Evolutionary conservation across 108 stramenopile species (phyloP).

Genomic region (Bacterosira constricta): DNA sequence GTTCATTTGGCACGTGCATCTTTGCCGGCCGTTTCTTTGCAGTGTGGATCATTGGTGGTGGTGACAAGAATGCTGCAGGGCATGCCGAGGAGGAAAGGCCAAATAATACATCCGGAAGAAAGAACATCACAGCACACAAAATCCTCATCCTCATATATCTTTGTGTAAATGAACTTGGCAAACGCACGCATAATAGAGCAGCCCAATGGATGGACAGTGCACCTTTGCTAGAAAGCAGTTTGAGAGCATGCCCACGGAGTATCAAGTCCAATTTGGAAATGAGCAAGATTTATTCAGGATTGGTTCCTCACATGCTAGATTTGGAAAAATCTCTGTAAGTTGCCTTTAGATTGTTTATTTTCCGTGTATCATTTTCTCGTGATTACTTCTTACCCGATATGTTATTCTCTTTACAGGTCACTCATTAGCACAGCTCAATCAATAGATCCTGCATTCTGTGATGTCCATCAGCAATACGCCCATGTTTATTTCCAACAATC

Average conservation of each 20-base stretch:
- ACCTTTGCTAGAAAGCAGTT: conserved; percentile 59
- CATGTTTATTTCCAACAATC: conserved; percentile 71
- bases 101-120: not conserved
- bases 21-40: conserved; percentile 47
- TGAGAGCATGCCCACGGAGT: conserved; percentile 72
- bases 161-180: conserved; percentile 17
- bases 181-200: conserved; percentile 51
- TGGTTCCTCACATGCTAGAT: conserved; percentile 67
- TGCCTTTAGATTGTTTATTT: not conserved
- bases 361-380: not conserved
- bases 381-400: not conserved
- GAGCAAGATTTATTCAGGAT: conserved; percentile 76
- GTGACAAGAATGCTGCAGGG: not conserved
- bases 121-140: not conserved
- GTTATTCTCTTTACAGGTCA: conserved; percentile 5
- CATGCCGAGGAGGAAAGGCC: not conserved
- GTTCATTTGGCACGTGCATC: conserved; percentile 65
- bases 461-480: conserved; percentile 80
- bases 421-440: conserved; percentile 63
- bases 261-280: conserved; percentile 85
- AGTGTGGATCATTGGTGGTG: conserved; percentile 3
- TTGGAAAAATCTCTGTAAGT: conserved; percentile 51
- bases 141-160: not conserved
- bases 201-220: conserved; percentile 83
- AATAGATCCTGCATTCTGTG: conserved; percentile 82